Percentiles rank a stretch among this genome's conserved stretches.
Conservation (phyloP, 2,329 filamentous ascomycete species). For the Alternaria arbusti region DNA sequence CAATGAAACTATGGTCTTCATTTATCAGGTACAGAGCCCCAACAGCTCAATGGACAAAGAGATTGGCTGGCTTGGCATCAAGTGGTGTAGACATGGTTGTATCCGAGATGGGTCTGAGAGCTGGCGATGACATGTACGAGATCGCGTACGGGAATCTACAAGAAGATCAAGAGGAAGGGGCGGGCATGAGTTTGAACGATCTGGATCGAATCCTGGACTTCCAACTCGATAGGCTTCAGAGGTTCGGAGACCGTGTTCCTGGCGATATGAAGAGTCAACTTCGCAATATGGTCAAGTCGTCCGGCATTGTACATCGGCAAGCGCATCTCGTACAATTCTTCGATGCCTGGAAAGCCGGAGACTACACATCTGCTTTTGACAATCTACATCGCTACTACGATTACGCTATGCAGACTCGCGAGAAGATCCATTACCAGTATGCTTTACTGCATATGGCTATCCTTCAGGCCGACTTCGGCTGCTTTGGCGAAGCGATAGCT, state of each 20-base stretch:
- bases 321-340: slow-evolving; percentile 85
- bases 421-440: slow-evolving; percentile 90
- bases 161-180: slow-evolving; percentile 47
- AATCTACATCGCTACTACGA: slow-evolving; percentile 94
- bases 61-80: slow-evolving; percentile 37
- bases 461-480: slow-evolving; percentile 93
- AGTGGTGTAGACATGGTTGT: slow-evolving; percentile 65
- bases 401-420: slow-evolving; percentile 86
- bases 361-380: slow-evolving; percentile 89
- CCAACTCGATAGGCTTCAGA: slow-evolving; percentile 86
- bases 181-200: slow-evolving; percentile 74
- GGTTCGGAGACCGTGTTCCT: slow-evolving; percentile 81
- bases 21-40: slow-evolving; percentile 83
- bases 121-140: slow-evolving; percentile 55
- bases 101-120: slow-evolving; percentile 63
- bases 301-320: slow-evolving; percentile 72
- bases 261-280: slow-evolving; percentile 75
- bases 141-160: slow-evolving; percentile 59
- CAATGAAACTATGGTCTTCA: slow-evolving; percentile 77
- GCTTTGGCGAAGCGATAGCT: slow-evolving; percentile 84
- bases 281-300: slow-evolving; percentile 70
- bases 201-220: slow-evolving; percentile 83
- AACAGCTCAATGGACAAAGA: slow-evolving; percentile 68
- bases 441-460: slow-evolving; percentile 92
- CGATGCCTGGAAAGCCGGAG: slow-evolving; percentile 88